These are phyloP conservation scores for Phoenix dactylifera DNA, from an alignment of 176 grass and related monocot species.

Conservation along the genomic window DNA sequence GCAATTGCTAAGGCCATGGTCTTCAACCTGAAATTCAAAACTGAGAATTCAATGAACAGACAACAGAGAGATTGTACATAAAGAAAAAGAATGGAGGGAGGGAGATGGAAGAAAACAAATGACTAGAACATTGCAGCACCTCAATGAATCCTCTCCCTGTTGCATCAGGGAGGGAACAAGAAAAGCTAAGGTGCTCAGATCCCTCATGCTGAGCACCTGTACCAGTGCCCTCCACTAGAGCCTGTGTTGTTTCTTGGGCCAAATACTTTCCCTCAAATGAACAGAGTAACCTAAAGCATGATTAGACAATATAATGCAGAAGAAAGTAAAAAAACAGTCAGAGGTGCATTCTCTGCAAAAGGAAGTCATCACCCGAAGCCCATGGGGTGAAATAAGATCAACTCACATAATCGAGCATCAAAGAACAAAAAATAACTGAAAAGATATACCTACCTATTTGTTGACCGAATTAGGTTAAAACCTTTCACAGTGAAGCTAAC, in stretches of 20 bases:
- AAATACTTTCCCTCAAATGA: constrained; percentile 75
- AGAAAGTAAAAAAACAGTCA: background rate
- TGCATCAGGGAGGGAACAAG: constrained; percentile 60
- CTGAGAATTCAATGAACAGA: background rate
- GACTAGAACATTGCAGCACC: constrained; percentile 23
- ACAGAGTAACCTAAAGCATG: constrained; percentile 64
- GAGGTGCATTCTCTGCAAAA: background rate
- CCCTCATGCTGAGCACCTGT: constrained; percentile 25
- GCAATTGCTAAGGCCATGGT: constrained; percentile 52
- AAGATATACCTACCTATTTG: constrained; percentile 42
- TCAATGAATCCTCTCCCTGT: constrained; percentile 87
- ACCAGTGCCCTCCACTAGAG: constrained; percentile 22
- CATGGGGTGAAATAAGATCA: background rate
- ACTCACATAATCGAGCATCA: background rate
- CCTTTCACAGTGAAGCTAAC: constrained; percentile 65
- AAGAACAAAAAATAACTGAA: background rate
- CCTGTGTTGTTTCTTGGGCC: constrained; percentile 50
- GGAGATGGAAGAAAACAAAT: constrained; percentile 5
- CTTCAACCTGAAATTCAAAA: constrained; percentile 30
- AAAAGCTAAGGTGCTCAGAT: constrained; percentile 58
- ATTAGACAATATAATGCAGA: background rate
- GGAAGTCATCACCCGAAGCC: background rate
- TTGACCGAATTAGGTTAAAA: constrained; percentile 54
- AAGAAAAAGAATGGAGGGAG: constrained; percentile 20
- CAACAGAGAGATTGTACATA: background rate